phyloP scores from a whole-genome alignment of 2,329 filamentous ascomycete species.

The Rosellinia necatrix region DNA sequence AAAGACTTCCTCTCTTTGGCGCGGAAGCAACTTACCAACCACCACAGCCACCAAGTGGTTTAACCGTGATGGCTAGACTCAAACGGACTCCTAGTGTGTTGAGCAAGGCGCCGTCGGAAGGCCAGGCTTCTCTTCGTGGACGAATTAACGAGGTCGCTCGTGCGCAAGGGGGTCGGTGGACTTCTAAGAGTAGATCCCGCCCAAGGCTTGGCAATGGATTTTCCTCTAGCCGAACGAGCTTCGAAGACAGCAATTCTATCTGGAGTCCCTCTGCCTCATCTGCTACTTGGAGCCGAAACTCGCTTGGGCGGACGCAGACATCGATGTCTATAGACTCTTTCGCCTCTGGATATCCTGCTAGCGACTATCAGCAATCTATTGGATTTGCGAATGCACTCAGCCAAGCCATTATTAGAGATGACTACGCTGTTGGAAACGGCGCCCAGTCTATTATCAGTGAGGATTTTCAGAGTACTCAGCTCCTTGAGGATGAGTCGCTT shows the following conservation, averaged over 20 bases:
- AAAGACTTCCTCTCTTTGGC: slow-evolving; percentile 85
- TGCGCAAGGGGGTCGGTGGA: slow-evolving; percentile 70
- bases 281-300: slow-evolving; percentile 96
- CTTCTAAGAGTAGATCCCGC: slow-evolving; percentile 82
- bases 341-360: slow-evolving; percentile 72
- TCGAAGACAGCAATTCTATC: slow-evolving; percentile 86
- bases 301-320: slow-evolving; percentile 85
- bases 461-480: slow-evolving; percentile 61
- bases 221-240: slow-evolving; percentile 89
- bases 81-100: slow-evolving; percentile 88
- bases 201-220: slow-evolving; percentile 80
- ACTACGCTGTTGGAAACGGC: slow-evolving; percentile 61
- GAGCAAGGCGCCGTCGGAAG: slow-evolving; percentile 91
- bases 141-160: slow-evolving; percentile 64
- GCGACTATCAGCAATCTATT: slow-evolving; percentile 93
- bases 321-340: slow-evolving; percentile 94
- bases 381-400: slow-evolving; percentile 96
- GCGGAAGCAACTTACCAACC: slow-evolving; percentile 55
- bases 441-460: slow-evolving; percentile 61
- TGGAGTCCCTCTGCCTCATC: slow-evolving; percentile 86
- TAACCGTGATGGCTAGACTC: slow-evolving; percentile 77
- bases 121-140: slow-evolving; percentile 70
- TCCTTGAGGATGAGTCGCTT: slow-evolving; percentile 90
- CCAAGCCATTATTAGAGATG: slow-evolving; percentile 94
- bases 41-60: slow-evolving; percentile 59